phyloP scores from a whole-genome alignment of 2,329 filamentous ascomycete genomes.

The Coniella vitis region DNA sequence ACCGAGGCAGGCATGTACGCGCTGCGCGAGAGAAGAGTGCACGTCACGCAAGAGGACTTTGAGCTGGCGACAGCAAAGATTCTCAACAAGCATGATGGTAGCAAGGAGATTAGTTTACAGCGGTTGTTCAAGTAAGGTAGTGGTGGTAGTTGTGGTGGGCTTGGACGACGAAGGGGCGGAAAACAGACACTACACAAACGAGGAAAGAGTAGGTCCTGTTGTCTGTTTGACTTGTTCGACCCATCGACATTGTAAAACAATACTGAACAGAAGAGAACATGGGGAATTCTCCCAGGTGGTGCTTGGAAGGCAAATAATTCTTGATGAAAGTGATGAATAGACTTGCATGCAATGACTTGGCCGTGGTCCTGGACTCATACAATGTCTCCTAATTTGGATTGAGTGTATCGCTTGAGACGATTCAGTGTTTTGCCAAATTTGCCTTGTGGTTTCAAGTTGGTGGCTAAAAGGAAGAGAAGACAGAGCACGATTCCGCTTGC shows the following conservation, averaged over 20 bases:
- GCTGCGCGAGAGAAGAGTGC: slow-evolving; percentile 86
- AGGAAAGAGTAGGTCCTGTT: too few relatives aligned
- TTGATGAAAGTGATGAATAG: slow-evolving; percentile 15
- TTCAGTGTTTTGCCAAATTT: too few relatives aligned
- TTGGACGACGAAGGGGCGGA: too few relatives aligned
- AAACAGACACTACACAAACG: too few relatives aligned
- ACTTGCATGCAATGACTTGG: background rate
- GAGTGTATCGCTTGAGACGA: background rate
- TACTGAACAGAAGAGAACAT: too few relatives aligned
- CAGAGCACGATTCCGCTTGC: too few relatives aligned
- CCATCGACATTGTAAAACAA: too few relatives aligned
- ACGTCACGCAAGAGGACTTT: slow-evolving; percentile 98
- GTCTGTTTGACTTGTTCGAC: too few relatives aligned
- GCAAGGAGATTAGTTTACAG: slow-evolving; percentile 68
- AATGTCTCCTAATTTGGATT: background rate
- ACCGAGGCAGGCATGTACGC: slow-evolving; percentile 99
- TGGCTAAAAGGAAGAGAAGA: too few relatives aligned
- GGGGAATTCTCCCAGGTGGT: too few relatives aligned
- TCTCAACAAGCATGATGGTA: slow-evolving; percentile 91
- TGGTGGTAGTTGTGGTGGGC: background rate
- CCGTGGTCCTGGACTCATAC: background rate
- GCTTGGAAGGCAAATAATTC: too few relatives aligned
- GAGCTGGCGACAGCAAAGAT: slow-evolving; percentile 98
- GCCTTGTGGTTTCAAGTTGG: too few relatives aligned
- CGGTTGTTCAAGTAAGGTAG: slow-evolving; percentile 14